Evolutionary conservation across 345 rosid species (phyloP), one percentile per base, ranked within the genome.

Genomic region (Stellera chamaejasme): DNA sequence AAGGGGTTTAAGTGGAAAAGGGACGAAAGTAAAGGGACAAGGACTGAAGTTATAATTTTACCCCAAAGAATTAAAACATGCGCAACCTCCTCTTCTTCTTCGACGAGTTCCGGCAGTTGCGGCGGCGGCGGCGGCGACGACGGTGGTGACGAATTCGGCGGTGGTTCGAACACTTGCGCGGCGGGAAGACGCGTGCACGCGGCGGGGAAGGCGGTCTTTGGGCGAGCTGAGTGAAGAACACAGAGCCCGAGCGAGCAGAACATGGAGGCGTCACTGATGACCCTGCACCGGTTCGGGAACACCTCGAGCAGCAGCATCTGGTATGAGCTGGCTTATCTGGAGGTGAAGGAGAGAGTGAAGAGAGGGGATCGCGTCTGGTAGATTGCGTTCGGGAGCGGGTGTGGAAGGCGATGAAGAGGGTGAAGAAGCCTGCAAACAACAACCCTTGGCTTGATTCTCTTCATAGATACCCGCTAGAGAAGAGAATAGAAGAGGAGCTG

Each of bases 111-210:
- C n/a, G n/a, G n/a, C n/a, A n/a, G n/a, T n/a, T n/a, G n/a, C n/a
- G n/a, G n/a, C n/a, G n/a, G n/a, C n/a, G n/a, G n/a, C n/a, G n/a
- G n/a, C n/a, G n/a, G n/a, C n/a, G n/a, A n/a, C n/a, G n/a, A n/a
- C n/a, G n/a, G n/a, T n/a, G n/a, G n/a, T n/a, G n/a, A n/a, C n/a
- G n/a, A n/a, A n/a, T n/a, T n/a, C n/a, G n/a, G n/a, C n/a, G n/a
- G n/a, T n/a, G n/a, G 27, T 92, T 92, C 27, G 96, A 88, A 74
- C 96, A 92, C 58, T 88, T 92, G 63, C 88, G n/a, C n/a, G n/a
- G n/a, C n/a, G n/a, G n/a, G n/a, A n/a, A n/a, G n/a, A n/a, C n/a
- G 97, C 60, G 69, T 92, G 59, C 96, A 92, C 10, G 93, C 93
- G 4, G 82, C 96, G 0, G 77, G 95, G 93, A 92, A 79, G 77